Base-by-base conservation (phyloP, 495 filamentous ascomycete species). In the Penicillium daleae region DNA sequence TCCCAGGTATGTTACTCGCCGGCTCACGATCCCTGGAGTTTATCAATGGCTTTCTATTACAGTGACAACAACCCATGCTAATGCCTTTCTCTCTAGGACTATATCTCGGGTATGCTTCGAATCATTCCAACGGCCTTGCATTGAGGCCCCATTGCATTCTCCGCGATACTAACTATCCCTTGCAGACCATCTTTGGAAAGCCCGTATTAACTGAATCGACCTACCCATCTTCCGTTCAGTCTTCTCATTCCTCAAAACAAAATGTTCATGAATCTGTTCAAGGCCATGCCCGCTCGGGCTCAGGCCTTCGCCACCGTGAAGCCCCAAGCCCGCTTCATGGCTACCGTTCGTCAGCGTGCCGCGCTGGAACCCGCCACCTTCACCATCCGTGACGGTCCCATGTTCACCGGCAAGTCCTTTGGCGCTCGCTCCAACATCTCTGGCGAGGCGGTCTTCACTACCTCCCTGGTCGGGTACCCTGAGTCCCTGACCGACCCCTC, bases 401-500 rank as follows among this genome's bases (percentile, higher is more conserved):
- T 97, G 69, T 97, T 96, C 83, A 88, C 90, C 71, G 93, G 93
- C 72, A 96, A 89, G 75, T 94, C 92, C 51, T 97, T 96, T 66
- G 93, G 93, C 65, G 93, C 93, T 65, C 91, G 92, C 74, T 84
- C 88, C 70, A 97, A 94, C 85, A 90, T 95, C 73, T 92, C 90
- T 61, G 93, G 93, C 61, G 93, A 97, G 78, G 93, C 93, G 48
- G 92, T 96, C 68, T 97, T 97, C 86, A 97, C 92, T 63, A 96
- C 92, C 57, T 94, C 91, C 29, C 83, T 93, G 60, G 93, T 97
- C 61, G 93, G 92, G 62, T 99, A 99, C 74, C 95, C 95, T 63
- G 96, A 99, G 80, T 97, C 94, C 48, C 87, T 99, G 86, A 98
- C 95, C 71, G 96, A 98, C 70, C 96, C 95, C 40, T 98, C 95